Conservation (phyloP, 495 filamentous ascomycete genomes). For the Neurospora sp. region DNA sequence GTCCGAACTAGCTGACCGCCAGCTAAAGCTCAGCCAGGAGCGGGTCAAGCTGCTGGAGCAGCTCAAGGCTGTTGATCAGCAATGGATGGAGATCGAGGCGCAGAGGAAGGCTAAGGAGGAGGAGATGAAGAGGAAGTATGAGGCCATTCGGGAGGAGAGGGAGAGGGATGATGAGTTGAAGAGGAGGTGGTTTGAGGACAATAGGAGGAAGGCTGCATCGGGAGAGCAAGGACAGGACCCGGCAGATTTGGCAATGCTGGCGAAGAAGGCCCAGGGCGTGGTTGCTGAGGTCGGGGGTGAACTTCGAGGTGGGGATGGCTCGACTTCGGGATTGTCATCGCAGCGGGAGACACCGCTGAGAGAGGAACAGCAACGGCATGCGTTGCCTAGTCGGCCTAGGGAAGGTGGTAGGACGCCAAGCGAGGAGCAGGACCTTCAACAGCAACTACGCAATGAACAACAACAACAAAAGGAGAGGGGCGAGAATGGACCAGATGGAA, state of each 20-base stretch:
- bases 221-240: background rate
- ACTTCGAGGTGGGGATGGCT: background rate
- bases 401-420: background rate
- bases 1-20: background rate
- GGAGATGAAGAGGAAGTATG: background rate
- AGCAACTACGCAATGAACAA: background rate
- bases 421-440: background rate
- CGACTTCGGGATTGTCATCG: background rate
- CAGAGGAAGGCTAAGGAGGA: background rate
- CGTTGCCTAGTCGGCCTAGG: background rate
- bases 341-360: background rate
- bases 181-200: slow-evolving; percentile 3
- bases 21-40: slow-evolving; percentile 1
- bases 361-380: background rate
- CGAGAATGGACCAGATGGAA: background rate
- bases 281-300: background rate
- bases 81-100: background rate
- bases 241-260: background rate
- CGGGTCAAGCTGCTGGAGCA: slow-evolving; percentile 4
- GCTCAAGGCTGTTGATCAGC: slow-evolving; percentile 1
- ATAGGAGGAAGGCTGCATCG: background rate
- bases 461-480: background rate
- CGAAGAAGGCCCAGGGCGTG: background rate
- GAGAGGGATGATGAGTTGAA: slow-evolving; percentile 7
- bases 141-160: background rate